These are phyloP conservation scores for Beauveria caledonica DNA, from an alignment of 2,329 filamentous ascomycete genomes.

Conservation along the genomic window DNA sequence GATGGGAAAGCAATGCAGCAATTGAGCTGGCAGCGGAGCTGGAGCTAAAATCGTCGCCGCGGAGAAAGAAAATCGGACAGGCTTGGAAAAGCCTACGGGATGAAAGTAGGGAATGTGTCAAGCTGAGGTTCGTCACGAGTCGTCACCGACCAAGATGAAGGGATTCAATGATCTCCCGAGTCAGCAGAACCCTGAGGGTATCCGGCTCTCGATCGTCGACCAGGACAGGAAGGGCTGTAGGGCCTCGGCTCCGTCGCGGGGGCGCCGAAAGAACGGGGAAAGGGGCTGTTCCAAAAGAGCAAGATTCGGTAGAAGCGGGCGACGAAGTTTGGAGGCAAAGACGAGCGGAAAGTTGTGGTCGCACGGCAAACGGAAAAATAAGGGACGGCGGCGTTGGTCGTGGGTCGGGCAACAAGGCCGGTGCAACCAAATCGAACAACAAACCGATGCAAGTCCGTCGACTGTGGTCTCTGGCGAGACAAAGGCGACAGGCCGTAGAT, in stretches of 20 bases:
- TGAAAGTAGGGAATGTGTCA: slow-evolving; percentile 1
- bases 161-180: slow-evolving; percentile 13
- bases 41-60: slow-evolving; percentile 10
- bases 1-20: slow-evolving; percentile 25
- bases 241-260: slow-evolving; percentile 3
- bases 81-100: neutral
- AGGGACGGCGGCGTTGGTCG: neutral
- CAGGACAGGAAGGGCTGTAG: slow-evolving; percentile 3
- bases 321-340: neutral
- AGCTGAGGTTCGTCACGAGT: slow-evolving; percentile 1
- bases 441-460: neutral
- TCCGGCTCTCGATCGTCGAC: slow-evolving; percentile 14
- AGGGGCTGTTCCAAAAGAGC: neutral
- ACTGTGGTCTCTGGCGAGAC: neutral
- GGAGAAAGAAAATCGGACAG: slow-evolving; percentile 19
- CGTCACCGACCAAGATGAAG: slow-evolving; percentile 4
- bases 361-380: slow-evolving; percentile 7
- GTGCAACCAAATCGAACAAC: slow-evolving; percentile 6
- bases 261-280: neutral
- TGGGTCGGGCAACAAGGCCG: neutral
- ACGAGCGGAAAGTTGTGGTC: neutral
- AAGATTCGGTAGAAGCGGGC: neutral
- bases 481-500: neutral
- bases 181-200: slow-evolving; percentile 8
- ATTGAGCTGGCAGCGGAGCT: slow-evolving; percentile 14